phyloP scores from a whole-genome alignment of 495 filamentous ascomycete species.

The Penicillium salamii region DNA sequence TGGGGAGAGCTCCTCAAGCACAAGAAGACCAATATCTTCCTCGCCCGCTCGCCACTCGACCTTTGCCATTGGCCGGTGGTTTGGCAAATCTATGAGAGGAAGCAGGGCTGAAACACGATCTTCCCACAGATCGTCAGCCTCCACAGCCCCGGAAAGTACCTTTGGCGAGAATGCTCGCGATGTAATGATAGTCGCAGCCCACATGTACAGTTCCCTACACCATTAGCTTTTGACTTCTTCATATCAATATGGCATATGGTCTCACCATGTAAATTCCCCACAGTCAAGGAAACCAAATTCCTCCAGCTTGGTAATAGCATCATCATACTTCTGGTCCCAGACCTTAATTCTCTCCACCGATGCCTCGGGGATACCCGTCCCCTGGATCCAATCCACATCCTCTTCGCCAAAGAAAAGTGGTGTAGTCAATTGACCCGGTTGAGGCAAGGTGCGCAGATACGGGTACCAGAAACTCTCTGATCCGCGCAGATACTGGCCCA shows the following conservation, averaged over 20 bases:
- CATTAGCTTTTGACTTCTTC: slow-evolving; percentile 10
- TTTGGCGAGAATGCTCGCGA: slow-evolving; percentile 54
- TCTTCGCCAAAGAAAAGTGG: slow-evolving; percentile 56
- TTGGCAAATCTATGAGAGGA: slow-evolving; percentile 59
- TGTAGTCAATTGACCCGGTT: slow-evolving; percentile 50
- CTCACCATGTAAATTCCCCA: slow-evolving; percentile 45
- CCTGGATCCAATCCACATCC: slow-evolving; percentile 57
- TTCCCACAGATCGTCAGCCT: slow-evolving; percentile 28
- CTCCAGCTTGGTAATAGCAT: slow-evolving; percentile 33
- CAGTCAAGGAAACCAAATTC: slow-evolving; percentile 29
- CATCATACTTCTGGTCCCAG: slow-evolving; percentile 52
- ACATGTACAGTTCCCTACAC: slow-evolving; percentile 59
- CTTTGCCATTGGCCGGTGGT: slow-evolving; percentile 55
- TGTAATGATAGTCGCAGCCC: slow-evolving; percentile 62
- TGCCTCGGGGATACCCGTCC: slow-evolving; percentile 56
- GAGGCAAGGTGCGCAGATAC: slow-evolving; percentile 58
- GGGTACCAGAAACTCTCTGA: slow-evolving; percentile 58
- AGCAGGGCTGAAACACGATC: slow-evolving; percentile 52
- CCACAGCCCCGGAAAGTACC: slow-evolving; percentile 40
- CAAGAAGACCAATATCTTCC: slow-evolving; percentile 45
- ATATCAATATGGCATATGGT: slow-evolving; percentile 1
- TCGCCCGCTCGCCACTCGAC: slow-evolving; percentile 59
- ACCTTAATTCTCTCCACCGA: slow-evolving; percentile 36
- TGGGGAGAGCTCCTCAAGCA: slow-evolving; percentile 42
- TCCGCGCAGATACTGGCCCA: slow-evolving; percentile 52